phyloP scores from a whole-genome alignment of 1,284 basidiomycete species.

The Meira nashicola region DNA sequence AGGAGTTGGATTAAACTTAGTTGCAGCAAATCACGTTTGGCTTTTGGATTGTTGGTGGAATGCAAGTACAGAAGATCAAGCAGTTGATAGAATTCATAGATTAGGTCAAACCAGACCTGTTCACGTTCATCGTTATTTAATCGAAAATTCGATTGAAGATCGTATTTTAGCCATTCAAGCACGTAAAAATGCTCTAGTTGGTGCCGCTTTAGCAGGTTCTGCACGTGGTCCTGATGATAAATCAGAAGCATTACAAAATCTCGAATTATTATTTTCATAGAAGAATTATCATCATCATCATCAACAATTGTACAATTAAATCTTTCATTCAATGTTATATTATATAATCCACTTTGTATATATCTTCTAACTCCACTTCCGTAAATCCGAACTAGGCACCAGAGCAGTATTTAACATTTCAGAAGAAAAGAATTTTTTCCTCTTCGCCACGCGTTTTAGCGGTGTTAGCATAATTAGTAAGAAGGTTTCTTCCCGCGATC shows the following conservation, averaged over 20 bases:
- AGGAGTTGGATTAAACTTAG: constrained; percentile 67
- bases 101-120: constrained; percentile 84
- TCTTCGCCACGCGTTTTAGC: too few species aligned
- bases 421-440: too few species aligned
- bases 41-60: constrained; percentile 52
- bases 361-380: too few species aligned
- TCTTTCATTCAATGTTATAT: too few species aligned
- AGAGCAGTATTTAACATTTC: too few species aligned
- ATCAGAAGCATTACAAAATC: constrained; percentile 38
- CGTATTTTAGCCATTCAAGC: constrained; percentile 67
- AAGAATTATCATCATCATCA: not conserved
- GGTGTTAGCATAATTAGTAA: too few species aligned
- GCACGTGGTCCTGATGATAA: constrained; percentile 10
- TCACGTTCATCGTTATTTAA: constrained; percentile 85
- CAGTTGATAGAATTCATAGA: constrained; percentile 61
- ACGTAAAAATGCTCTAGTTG: constrained; percentile 87
- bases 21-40: constrained; percentile 48
- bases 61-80: constrained; percentile 65
- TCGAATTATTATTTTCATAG: constrained; percentile 37
- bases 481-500: too few species aligned
- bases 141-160: constrained; percentile 84
- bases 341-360: too few species aligned
- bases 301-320: too few species aligned
- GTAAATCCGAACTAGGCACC: too few species aligned
- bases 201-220: constrained; percentile 45